These are phyloP conservation scores for Blastobotrys ciferrii DNA, from an alignment of 1,139 yeast genomes.

Conservation along the genomic window DNA sequence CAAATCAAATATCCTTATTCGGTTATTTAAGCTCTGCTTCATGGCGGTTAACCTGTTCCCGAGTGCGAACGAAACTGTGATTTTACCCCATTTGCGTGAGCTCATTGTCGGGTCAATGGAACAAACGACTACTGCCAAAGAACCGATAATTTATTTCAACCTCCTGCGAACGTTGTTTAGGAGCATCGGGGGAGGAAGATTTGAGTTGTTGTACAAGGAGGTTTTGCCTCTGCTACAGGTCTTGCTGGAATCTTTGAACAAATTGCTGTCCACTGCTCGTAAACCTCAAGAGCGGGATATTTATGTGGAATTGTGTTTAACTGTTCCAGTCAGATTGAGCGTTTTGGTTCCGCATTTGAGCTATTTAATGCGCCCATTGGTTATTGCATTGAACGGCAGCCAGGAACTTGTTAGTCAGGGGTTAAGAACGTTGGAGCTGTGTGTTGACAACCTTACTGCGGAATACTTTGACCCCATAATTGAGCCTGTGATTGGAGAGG, in stretches of 20 bases:
- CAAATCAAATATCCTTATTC: slow-evolving; percentile 75
- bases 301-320: slow-evolving; percentile 88
- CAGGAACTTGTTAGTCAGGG: slow-evolving; percentile 95
- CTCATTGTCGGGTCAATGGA: slow-evolving; percentile 78
- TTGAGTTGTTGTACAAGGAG: slow-evolving; percentile 87
- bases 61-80: slow-evolving; percentile 76
- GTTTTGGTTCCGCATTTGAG: slow-evolving; percentile 90
- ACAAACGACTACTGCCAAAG: slow-evolving; percentile 82
- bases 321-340: slow-evolving; percentile 91
- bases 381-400: slow-evolving; percentile 83
- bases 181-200: slow-evolving; percentile 94
- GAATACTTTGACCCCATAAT: slow-evolving; percentile 96
- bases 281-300: slow-evolving; percentile 89
- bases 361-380: slow-evolving; percentile 85
- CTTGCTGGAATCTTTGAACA: slow-evolving; percentile 77
- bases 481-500: slow-evolving; percentile 92
- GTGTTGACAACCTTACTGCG: slow-evolving; percentile 94
- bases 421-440: slow-evolving; percentile 86
- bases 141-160: slow-evolving; percentile 86
- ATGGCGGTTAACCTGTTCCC: slow-evolving; percentile 96
- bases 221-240: slow-evolving; percentile 89
- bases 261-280: slow-evolving; percentile 77
- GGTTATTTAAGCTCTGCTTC: slow-evolving; percentile 86
- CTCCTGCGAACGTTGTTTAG: slow-evolving; percentile 85
- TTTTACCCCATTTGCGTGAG: slow-evolving; percentile 81